A percentile compares a stretch with the other conserved stretches of the same genome.
phyloP scores from a whole-genome alignment of 352 stramenopile species.

The Phytophthora foliorum region DNA sequence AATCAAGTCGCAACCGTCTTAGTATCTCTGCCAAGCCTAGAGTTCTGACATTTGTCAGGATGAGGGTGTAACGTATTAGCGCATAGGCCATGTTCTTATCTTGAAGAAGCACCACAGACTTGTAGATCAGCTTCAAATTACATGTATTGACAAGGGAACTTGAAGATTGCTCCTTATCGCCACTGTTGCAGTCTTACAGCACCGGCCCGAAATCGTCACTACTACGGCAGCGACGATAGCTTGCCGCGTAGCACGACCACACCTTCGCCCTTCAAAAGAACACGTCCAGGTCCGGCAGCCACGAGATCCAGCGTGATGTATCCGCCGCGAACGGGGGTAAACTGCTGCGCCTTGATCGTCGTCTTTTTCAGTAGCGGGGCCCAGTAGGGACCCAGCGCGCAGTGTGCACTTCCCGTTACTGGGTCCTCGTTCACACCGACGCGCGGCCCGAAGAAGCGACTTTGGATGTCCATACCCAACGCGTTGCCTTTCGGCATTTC shows the following conservation, averaged over 20 bases:
- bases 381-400: conserved; percentile 91
- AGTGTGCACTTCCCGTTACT: conserved; percentile 94
- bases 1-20: neutral
- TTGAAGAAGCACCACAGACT: neutral
- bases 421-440: conserved; percentile 94
- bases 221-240: conserved; percentile 18
- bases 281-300: conserved; percentile 33
- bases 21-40: too few species aligned
- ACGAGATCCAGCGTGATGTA: conserved; percentile 53
- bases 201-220: neutral
- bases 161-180: neutral
- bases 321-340: conserved; percentile 53
- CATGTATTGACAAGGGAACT: neutral
- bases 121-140: neutral
- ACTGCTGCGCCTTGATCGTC: conserved; percentile 55
- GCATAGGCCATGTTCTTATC: too few species aligned
- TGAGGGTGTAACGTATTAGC: too few species aligned
- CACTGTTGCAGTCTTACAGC: neutral
- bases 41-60: too few species aligned
- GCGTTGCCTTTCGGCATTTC: conserved; percentile 22
- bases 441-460: conserved; percentile 91
- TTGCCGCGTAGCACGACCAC: conserved; percentile 31
- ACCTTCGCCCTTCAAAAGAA: conserved; percentile 62
- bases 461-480: conserved; percentile 56
- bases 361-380: conserved; percentile 47